Evolutionary conservation across 106 monocot genomes (phyloP).

Genomic region (Dendrobium catenatum): DNA sequence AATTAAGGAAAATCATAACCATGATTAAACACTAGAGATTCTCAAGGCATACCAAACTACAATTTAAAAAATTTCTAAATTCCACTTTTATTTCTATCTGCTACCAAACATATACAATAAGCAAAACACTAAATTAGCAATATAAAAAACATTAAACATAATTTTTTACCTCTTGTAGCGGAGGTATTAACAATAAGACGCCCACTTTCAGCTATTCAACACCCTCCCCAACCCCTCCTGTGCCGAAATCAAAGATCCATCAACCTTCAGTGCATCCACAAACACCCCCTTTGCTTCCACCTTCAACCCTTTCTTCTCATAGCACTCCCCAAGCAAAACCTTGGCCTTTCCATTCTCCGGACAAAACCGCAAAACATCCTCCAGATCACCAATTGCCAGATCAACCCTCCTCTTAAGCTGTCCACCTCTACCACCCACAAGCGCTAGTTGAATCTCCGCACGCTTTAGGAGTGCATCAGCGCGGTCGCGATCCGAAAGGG

Average conservation of each 20-base stretch:
- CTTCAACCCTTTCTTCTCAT: conserved; percentile 46
- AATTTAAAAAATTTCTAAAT: background rate
- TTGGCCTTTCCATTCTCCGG: conserved; percentile 54
- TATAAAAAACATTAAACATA: background rate
- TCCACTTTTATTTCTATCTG: background rate
- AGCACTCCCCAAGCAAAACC: conserved; percentile 66
- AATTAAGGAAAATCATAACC: background rate
- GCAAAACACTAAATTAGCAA: background rate
- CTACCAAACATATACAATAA: background rate
- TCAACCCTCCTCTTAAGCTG: conserved; percentile 33
- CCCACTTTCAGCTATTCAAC: background rate
- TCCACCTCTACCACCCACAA: conserved; percentile 4
- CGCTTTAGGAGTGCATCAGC: conserved; percentile 71
- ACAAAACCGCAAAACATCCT: conserved; percentile 46
- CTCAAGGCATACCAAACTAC: background rate
- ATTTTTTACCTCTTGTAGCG: background rate
- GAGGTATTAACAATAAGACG: background rate
- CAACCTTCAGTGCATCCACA: conserved; percentile 38
- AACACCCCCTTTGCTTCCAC: conserved; percentile 50
- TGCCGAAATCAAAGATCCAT: conserved; percentile 20
- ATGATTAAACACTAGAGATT: background rate
- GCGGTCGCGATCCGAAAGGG: conserved; percentile 50
- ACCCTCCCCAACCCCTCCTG: conserved; percentile 34
- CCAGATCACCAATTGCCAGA: conserved; percentile 46
- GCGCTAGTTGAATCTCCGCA: conserved; percentile 53